Evolutionary conservation across 2,329 filamentous ascomycete genomes (phyloP).

Genomic region (Celoporthe dispersa): DNA sequence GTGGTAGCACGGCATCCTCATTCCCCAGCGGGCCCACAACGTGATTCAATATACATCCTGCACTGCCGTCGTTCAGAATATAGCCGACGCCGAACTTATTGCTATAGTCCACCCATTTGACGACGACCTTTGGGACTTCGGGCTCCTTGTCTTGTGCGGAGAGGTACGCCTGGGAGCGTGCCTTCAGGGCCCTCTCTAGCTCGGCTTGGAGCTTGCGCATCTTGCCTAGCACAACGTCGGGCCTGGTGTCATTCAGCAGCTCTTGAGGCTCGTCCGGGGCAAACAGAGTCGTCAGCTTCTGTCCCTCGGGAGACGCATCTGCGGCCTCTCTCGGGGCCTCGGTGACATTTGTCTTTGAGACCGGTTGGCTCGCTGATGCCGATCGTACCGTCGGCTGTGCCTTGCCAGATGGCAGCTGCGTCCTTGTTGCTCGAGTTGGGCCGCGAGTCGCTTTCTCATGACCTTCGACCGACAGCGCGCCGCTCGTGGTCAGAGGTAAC

Average conservation of each 20-base stretch:
- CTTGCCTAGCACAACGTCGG: slow-evolving; percentile 61
- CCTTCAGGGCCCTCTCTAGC: slow-evolving; percentile 65
- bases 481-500: slow-evolving; percentile 29
- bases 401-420: slow-evolving; percentile 29
- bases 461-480: slow-evolving; percentile 29
- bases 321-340: slow-evolving; percentile 8
- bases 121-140: slow-evolving; percentile 65
- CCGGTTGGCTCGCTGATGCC: slow-evolving; percentile 11
- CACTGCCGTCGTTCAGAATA: slow-evolving; percentile 79
- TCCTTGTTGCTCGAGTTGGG: slow-evolving; percentile 28
- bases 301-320: not conserved
- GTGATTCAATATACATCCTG: slow-evolving; percentile 70
- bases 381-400: slow-evolving; percentile 21
- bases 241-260: slow-evolving; percentile 56
- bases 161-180: slow-evolving; percentile 65
- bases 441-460: slow-evolving; percentile 36
- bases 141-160: slow-evolving; percentile 57
- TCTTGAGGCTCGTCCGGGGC: slow-evolving; percentile 57
- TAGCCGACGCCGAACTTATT: slow-evolving; percentile 87
- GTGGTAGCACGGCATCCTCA: slow-evolving; percentile 61
- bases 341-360: slow-evolving; percentile 17
- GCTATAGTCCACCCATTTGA: slow-evolving; percentile 88
- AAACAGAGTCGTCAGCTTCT: slow-evolving; percentile 50
- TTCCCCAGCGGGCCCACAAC: slow-evolving; percentile 57
- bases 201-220: slow-evolving; percentile 62